Percentiles rank a stretch among this genome's conserved stretches.
phyloP scores from a whole-genome alignment of 345 rosid species.

The Pistacia integerrima region DNA sequence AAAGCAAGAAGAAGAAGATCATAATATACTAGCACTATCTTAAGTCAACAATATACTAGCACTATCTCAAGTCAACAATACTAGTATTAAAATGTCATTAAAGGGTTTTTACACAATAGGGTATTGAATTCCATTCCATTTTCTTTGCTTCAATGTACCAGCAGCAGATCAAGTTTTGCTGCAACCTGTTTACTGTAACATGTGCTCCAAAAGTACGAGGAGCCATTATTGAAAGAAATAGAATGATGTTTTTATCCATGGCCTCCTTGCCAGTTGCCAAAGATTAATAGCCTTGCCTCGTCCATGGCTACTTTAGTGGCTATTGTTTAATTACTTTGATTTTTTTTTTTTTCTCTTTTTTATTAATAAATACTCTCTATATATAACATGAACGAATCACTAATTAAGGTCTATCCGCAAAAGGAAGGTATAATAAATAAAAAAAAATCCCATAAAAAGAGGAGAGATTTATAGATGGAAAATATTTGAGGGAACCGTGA shows the following conservation, averaged over 20 bases:
- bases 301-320: background rate
- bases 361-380: no score
- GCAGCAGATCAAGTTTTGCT: background rate
- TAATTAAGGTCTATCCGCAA: background rate
- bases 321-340: background rate
- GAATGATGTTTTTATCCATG: background rate
- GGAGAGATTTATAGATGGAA: background rate
- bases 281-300: background rate
- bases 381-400: no score
- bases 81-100: background rate
- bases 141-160: no score
- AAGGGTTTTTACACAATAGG: no score
- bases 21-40: background rate
- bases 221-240: background rate
- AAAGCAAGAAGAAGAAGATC: background rate
- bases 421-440: background rate
- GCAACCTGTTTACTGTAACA: background rate
- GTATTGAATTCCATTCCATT: no score
- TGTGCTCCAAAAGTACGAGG: background rate
- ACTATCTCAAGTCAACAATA: background rate
- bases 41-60: background rate
- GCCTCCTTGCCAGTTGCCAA: background rate
- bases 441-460: background rate
- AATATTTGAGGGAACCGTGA: conserved; percentile 18
- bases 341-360: no score